phyloP scores from a whole-genome alignment of 805 yeast species.

The Tetrapisispora taiwanensis region DNA sequence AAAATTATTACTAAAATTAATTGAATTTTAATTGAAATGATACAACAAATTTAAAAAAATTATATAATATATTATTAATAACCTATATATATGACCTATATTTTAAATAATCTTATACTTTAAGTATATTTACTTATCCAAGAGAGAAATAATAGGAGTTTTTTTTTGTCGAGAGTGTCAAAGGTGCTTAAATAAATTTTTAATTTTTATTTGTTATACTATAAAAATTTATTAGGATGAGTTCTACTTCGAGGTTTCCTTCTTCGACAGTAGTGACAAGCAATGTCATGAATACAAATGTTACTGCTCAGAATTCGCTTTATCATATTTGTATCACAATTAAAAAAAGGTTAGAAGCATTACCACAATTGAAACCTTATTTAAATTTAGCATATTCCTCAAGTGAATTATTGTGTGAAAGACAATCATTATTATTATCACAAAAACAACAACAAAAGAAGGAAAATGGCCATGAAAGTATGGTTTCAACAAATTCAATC shows the following conservation, averaged over 20 bases:
- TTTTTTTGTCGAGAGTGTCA: no score
- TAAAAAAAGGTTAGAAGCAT: slow-evolving; percentile 42
- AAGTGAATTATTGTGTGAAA: slow-evolving; percentile 62
- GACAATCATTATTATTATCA: slow-evolving; percentile 48
- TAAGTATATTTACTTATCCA: no score
- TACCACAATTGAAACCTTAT: slow-evolving; percentile 62
- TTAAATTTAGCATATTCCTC: slow-evolving; percentile 51
- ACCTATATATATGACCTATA: no score
- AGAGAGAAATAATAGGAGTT: no score
- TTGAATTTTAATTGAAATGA: no score
- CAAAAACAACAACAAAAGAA: slow-evolving; percentile 30
- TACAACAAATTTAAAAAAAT: no score
- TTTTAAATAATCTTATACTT: no score
- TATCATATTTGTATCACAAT: slow-evolving; percentile 55
- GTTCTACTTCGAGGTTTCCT: slow-evolving; percentile 4
- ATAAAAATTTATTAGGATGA: no score
- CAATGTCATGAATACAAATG: slow-evolving; percentile 52
- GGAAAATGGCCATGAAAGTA: slow-evolving; percentile 13
- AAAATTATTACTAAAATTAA: no score
- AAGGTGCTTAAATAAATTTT: no score
- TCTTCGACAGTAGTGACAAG: slow-evolving; percentile 11
- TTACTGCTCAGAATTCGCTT: slow-evolving; percentile 54
- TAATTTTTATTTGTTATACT: no score
- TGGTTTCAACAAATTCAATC: slow-evolving; percentile 9
- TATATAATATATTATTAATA: no score